Percentiles rank a stretch among this genome's conserved stretches.
Conservation (phyloP, 2,329 filamentous ascomycete genomes). For the Paecilomyces sp. region DNA sequence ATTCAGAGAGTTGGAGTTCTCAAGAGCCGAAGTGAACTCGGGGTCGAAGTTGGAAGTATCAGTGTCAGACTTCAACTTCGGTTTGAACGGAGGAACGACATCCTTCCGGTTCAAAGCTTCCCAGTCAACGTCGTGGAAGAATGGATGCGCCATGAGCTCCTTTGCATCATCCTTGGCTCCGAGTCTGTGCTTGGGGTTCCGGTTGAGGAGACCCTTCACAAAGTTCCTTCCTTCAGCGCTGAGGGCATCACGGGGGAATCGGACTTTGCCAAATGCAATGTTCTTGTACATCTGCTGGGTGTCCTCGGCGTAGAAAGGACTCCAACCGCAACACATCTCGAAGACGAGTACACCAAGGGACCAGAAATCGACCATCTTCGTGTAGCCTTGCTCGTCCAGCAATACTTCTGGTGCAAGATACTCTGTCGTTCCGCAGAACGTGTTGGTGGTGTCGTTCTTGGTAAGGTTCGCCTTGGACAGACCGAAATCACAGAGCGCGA, state of each 20-base stretch:
- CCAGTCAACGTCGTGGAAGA: slow-evolving; percentile 95
- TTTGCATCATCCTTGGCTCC: slow-evolving; percentile 87
- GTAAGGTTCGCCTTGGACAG: slow-evolving; percentile 95
- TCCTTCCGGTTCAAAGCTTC: slow-evolving; percentile 79
- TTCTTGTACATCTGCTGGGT: slow-evolving; percentile 99
- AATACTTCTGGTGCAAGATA: slow-evolving; percentile 94
- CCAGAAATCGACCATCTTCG: slow-evolving; percentile 99
- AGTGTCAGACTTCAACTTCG: slow-evolving; percentile 88
- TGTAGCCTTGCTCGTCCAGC: slow-evolving; percentile 93
- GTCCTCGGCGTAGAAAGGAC: slow-evolving; percentile 96
- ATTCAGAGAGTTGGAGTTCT: slow-evolving; percentile 80
- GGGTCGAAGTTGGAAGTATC: slow-evolving; percentile 98
- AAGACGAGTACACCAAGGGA: slow-evolving; percentile 95
- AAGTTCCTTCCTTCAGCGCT: slow-evolving; percentile 95
- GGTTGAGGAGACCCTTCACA: slow-evolving; percentile 92
- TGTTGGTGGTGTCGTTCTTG: slow-evolving; percentile 97
- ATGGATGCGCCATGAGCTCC: slow-evolving; percentile 87
- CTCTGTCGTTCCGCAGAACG: slow-evolving; percentile 96
- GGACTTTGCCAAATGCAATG: slow-evolving; percentile 96
- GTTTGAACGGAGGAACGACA: slow-evolving; percentile 94
- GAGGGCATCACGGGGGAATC: slow-evolving; percentile 89
- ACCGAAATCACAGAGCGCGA: slow-evolving; percentile 95
- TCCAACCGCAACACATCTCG: slow-evolving; percentile 99
- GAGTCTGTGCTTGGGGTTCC: slow-evolving; percentile 91
- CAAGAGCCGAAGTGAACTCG: slow-evolving; percentile 92